A percentile compares a stretch with the other conserved stretches of the same genome.
Evolutionary conservation across 371 early-diverging fungal genomes (phyloP).

Genomic region (Apophysomyces elegans): DNA sequence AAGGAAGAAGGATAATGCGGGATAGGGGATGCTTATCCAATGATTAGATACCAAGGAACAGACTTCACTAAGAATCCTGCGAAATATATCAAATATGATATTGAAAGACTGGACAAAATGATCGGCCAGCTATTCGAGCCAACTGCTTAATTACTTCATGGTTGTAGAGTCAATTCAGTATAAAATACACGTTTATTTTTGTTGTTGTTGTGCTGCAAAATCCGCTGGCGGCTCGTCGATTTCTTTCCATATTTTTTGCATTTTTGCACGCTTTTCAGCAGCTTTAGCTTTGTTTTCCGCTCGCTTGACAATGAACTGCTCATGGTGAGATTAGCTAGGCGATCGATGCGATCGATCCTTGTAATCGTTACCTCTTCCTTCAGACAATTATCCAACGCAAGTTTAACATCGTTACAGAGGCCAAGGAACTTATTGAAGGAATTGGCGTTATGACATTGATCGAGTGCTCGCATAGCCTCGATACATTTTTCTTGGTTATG

Average conservation of each 20-base stretch:
- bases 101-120: constrained; percentile 64
- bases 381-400: constrained; percentile 43
- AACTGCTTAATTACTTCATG: constrained; percentile 32
- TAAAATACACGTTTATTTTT: not conserved
- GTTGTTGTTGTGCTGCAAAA: constrained; percentile 1
- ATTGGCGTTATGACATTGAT: constrained; percentile 48
- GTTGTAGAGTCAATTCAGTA: not conserved
- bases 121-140: constrained; percentile 75
- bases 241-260: constrained; percentile 51
- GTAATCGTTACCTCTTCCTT: constrained; percentile 41
- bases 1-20: constrained; percentile 14
- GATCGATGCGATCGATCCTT: not conserved
- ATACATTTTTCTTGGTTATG: constrained; percentile 52
- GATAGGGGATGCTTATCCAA: not conserved
- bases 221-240: constrained; percentile 53
- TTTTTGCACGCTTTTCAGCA: constrained; percentile 41
- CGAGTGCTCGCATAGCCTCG: constrained; percentile 46
- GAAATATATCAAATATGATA: constrained; percentile 85
- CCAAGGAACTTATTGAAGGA: constrained; percentile 51
- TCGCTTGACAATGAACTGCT: constrained; percentile 42
- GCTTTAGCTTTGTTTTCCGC: constrained; percentile 41
- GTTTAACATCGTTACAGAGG: constrained; percentile 45
- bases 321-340: not conserved
- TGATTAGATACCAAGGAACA: constrained; percentile 50
- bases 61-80: constrained; percentile 81